Evolutionary conservation across 139 green algal species (phyloP), one percentile per base, ranked within the genome.

Genomic region (Micractinium sp.): DNA sequence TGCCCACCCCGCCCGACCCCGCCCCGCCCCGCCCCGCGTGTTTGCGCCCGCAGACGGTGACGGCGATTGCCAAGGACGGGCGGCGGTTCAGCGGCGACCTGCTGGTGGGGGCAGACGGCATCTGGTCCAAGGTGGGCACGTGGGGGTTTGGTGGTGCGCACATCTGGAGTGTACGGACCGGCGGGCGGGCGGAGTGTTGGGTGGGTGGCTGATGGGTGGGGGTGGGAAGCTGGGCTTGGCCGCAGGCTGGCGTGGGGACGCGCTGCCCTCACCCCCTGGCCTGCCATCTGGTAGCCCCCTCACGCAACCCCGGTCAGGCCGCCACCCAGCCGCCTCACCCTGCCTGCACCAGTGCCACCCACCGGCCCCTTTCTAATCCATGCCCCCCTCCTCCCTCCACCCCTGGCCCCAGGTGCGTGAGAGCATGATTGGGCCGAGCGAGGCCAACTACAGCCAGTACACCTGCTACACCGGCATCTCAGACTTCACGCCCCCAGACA

Each of bases 51-150:
- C 89, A 91, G 47, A 75, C 63, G 29, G 95, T 97, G 33, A 80
- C 75, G 0, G 93, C 94, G 2, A 90, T 92, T 29, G 88, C 98
- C 29, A 90, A 95, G 74, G 94, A 98, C 88, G 97, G 97, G 23
- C 87, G 90, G 20, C 86, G 82, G 0, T 93, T 91, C 53, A 90
- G 91, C 9, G 98, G 95, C 13, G 97, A 99, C 90, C 56, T 99
- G 79, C 93, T 99, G 2, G 90, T 99, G 22, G 98, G 97, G 53
- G 96, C 97, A 19, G 98, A 99, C 90, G 98, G 98, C 84, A 99
- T 99, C 91, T 94, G 96, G 91, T 98, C 95, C 67, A 98, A 97
- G 90, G 93, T 96, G 75, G 36, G 35, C 15, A 36, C 1, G n/a
- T 27, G 74, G 85, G 75, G 56, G 27, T 0, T 18, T 61, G 76